Evolutionary conservation across 257 asterid genomes (phyloP), one percentile per base, ranked within the genome.

Genomic region (Nicotiana tomentosiformis): DNA sequence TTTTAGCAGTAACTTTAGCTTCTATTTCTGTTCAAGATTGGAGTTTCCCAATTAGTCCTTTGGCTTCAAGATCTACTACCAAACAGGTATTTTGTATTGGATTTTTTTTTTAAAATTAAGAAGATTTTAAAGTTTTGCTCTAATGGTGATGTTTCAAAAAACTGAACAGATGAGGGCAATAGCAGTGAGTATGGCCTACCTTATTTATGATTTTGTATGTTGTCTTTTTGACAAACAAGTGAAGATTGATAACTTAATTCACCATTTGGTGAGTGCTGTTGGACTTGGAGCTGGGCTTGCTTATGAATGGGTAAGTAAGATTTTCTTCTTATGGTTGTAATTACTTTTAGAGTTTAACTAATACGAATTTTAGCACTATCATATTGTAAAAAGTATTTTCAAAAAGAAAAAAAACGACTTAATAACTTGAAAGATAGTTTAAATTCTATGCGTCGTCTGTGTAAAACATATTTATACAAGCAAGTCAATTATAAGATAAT

Each of bases 31-130:
- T 96, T 29, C 92, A 89, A 78, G 90, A 92, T 77, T 96, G 98
- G 99, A 85, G 83, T 8, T 90, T 92, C 85, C 99, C 98, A 0
- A 86, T 94, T 51, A 92, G 91, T 84, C 99, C 99, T 56, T 60
- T 90, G 72, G 93, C 95, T 46, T 89, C 98, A 1, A 64, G 74
- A 15, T 90, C 97, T 64, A 90, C 98, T 70, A 93, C 91, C 5
- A 65, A 78, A 0, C 99, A 96, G 98, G 99, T 91, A 76, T 26
- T 2, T 26, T 46, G 15, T 64, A 10, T 26, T 10, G 10, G 65
- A 43, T 49, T 1, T 2, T 43, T 80, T 79, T 60, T 18, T 74
- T 23, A 0, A 0, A 30, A 17, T 43, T 12, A 1, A 43, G 6
- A 69, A 69, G 8, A 10, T 39, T 14, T 29, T 1, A 3, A 37